These are phyloP conservation scores for Phytophthora hybrid DNA, from an alignment of 352 stramenopile genomes.

Conservation along the genomic window DNA sequence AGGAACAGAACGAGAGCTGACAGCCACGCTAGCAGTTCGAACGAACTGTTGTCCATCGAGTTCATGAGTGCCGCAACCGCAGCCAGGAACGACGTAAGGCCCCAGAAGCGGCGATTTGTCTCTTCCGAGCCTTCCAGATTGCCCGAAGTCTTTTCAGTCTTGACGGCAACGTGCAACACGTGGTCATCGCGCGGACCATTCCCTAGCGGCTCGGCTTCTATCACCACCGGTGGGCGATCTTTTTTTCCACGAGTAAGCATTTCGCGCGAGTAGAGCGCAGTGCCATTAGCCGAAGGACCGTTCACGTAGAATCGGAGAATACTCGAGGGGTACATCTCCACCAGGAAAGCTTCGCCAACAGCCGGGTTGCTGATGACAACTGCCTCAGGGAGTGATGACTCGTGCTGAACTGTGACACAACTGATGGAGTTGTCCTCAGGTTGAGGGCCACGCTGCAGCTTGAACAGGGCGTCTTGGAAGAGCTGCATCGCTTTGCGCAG, in stretches of 20 bases:
- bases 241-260: conserved; percentile 53
- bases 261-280: conserved; percentile 62
- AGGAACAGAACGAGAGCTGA: conserved; percentile 61
- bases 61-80: conserved; percentile 56
- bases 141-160: conserved; percentile 33
- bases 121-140: conserved; percentile 34
- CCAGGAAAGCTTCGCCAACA: conserved; percentile 57
- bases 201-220: conserved; percentile 57
- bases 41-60: conserved; percentile 45
- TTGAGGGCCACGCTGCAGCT: conserved; percentile 67
- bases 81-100: conserved; percentile 52
- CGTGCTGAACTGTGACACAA: conserved; percentile 80
- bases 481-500: conserved; percentile 66
- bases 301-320: conserved; percentile 81
- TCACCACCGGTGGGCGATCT: conserved; percentile 29
- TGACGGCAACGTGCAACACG: conserved; percentile 57
- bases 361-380: conserved; percentile 59
- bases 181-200: conserved; percentile 46
- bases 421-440: conserved; percentile 77
- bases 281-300: conserved; percentile 63
- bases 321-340: conserved; percentile 76
- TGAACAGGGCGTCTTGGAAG: conserved; percentile 81
- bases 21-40: conserved; percentile 65
- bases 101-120: conserved; percentile 53
- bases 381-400: conserved; percentile 68